A percentile compares a stretch with the other conserved stretches of the same genome.
phyloP scores from a whole-genome alignment of 805 yeast species.

The Pichia rugopelliculosa region DNA sequence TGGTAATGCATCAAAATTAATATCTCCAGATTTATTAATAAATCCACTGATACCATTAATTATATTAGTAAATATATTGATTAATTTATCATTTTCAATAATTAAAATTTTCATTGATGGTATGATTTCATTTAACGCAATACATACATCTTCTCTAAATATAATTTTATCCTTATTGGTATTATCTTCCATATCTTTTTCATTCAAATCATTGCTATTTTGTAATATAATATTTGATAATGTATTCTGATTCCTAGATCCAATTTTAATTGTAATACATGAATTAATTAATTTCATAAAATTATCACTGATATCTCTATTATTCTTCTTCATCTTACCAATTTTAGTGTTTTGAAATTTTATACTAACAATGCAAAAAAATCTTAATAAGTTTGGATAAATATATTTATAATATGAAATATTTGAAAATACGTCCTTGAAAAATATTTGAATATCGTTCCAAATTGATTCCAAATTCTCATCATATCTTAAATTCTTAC shows the following conservation, averaged over 20 bases:
- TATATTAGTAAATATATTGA: slow-evolving; percentile 42
- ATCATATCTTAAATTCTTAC: slow-evolving; percentile 47
- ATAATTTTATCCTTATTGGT: slow-evolving; percentile 15
- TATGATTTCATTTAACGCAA: slow-evolving; percentile 33
- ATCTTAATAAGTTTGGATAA: slow-evolving; percentile 45
- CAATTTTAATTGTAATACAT: slow-evolving; percentile 19
- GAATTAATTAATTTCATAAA: slow-evolving; percentile 21
- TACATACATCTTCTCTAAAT: slow-evolving; percentile 38
- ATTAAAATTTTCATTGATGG: slow-evolving; percentile 33
- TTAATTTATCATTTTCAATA: slow-evolving; percentile 56
- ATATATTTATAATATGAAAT: slow-evolving; percentile 40
- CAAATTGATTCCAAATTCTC: slow-evolving; percentile 60
- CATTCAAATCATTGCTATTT: not conserved
- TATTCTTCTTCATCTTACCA: slow-evolving; percentile 52
- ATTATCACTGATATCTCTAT: slow-evolving; percentile 40
- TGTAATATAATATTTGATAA: slow-evolving; percentile 1
- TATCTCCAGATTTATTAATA: slow-evolving; percentile 35
- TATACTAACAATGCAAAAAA: slow-evolving; percentile 43
- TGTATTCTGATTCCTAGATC: slow-evolving; percentile 14
- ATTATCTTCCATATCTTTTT: not conserved
- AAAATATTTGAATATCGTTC: slow-evolving; percentile 46
- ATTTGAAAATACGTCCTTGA: slow-evolving; percentile 50
- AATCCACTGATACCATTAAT: slow-evolving; percentile 49
- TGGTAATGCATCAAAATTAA: slow-evolving; percentile 32
- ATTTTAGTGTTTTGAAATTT: slow-evolving; percentile 53